Evolutionary conservation across 805 yeast genomes (phyloP).

Genomic region (Kodamaea neixiangensis): DNA sequence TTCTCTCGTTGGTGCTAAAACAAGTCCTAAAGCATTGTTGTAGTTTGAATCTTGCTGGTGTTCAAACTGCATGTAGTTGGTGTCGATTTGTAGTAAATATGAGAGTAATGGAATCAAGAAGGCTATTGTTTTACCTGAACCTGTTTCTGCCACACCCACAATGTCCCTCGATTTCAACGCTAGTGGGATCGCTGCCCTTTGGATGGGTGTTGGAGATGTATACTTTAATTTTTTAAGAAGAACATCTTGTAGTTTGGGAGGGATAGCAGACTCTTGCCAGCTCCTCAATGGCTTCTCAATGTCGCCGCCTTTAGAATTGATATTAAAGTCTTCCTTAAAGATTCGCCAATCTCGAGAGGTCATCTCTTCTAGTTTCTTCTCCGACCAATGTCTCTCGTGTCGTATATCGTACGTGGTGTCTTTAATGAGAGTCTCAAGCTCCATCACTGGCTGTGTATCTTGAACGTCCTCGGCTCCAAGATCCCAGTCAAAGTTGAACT

Average conservation of each 20-base stretch:
- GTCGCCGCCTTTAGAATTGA: slow-evolving; percentile 50
- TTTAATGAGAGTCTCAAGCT: slow-evolving; percentile 37
- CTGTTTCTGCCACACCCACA: slow-evolving; percentile 93
- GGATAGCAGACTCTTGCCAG: slow-evolving; percentile 69
- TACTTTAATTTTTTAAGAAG: slow-evolving; percentile 47
- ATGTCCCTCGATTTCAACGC: slow-evolving; percentile 62
- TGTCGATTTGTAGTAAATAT: slow-evolving; percentile 43
- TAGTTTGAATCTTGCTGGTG: slow-evolving; percentile 47
- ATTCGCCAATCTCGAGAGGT: slow-evolving; percentile 87
- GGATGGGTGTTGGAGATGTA: slow-evolving; percentile 83
- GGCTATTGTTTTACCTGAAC: slow-evolving; percentile 92
- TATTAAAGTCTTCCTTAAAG: slow-evolving; percentile 73
- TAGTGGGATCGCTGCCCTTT: slow-evolving; percentile 82
- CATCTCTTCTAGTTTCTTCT: slow-evolving; percentile 67
- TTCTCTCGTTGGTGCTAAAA: slow-evolving; percentile 93
- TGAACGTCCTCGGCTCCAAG: slow-evolving; percentile 53
- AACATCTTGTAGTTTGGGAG: slow-evolving; percentile 30
- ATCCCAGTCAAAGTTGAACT: slow-evolving; percentile 72
- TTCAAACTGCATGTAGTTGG: slow-evolving; percentile 36
- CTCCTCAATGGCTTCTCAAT: slow-evolving; percentile 62
- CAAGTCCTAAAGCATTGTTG: slow-evolving; percentile 71
- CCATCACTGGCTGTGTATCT: slow-evolving; percentile 20
- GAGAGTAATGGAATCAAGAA: slow-evolving; percentile 72
- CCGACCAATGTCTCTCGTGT: slow-evolving; percentile 58
- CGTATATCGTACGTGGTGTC: slow-evolving; percentile 15